Base-by-base conservation (phyloP, 192 early-diverging fungal species). In the Cladochytrium replicatum region DNA sequence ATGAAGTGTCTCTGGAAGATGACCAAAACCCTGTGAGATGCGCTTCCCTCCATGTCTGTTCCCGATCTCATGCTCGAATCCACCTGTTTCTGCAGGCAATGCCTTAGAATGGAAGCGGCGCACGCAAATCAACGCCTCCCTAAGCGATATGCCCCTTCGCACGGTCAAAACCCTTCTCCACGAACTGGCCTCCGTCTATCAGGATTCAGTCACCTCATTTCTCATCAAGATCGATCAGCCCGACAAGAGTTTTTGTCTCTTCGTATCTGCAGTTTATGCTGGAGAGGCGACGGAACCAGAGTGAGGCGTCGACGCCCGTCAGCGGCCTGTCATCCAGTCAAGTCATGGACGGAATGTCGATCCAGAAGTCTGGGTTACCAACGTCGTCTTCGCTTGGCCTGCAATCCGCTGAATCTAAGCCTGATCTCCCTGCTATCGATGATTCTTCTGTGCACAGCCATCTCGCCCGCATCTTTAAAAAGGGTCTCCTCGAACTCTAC, bases 1-100 rank as follows among this genome's bases (percentile, higher is more conserved):
- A 91, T 96, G 87, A 92, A 91, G 62, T 99, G 96, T 45, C 52
- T 99, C 34, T 99, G 96, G 96, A 91, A 93, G 52, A 57, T 95
- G 29, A 84, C 93, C 25, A 97, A 96, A 67, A 61, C 78, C n/a
- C n/a, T n/a, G n/a, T n/a, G n/a, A n/a, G n/a, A n/a, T n/a, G n/a
- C n/a, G n/a, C n/a, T n/a, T n/a, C n/a, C n/a, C n/a, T n/a, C 3
- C 66, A 75, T n/a, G 65, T 82, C 4, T 71, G n/a, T n/a, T n/a
- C n/a, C 77, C 46, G 62, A 75, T 24, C 60, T 98, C 3, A 50
- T 98, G 17, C 69, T 67, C 30, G 81, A 81, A 77, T 93, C 43
- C 84, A 98, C 40, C 64, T 77, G 23, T 91, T 96, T 63, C 83
- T 99, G 53, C 64, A 75, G 21, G 69, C 71, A 4, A 77, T 75